Base-by-base conservation (phyloP, 768 basidiomycete species). In the Calocera viscosa region DNA sequence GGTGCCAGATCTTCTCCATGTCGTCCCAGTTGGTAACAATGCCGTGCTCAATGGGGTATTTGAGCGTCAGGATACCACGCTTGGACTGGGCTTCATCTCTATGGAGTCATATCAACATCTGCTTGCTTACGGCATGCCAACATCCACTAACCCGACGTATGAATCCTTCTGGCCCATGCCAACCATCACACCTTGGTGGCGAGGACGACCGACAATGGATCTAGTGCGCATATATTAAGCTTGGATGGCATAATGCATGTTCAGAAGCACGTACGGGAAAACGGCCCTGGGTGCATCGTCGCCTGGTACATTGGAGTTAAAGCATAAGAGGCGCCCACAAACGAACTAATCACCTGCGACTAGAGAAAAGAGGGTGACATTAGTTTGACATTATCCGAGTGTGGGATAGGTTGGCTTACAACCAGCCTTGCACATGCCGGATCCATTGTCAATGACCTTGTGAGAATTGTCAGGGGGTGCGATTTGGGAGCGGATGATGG, bases 391-490 rank as follows among this genome's bases (percentile, higher is more conserved):
- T 40, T 17, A 35, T 40, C 64, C 69, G 63, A 69, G 64, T 65
- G 67, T 64, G 34, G 30, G 67, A 66, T 72, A 71, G 26, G 24
- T 28, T 8, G 64, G 87, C 40, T 73, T 77, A 91, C 90, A 93
- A 80, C 96, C 95, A 85, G 95, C 95, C 82, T 98, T 98, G 89
- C 94, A 97, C 94, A 97, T 98, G 80, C 94, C 95, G 75, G 94
- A 97, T 75, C 91, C 92, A 78, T 91, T 91, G 79, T 92, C 89
- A 76, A 90, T 88, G 78, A 91, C 89, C 69, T 63, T 26, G 30
- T 43, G 26, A 17, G 24, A 40, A 16, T 30, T 40, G 33, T 28
- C 34, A 34, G n/a, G 22, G 49, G n/a, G n/a, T n/a, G n/a, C n/a
- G 17, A 30, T 49, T n/a, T 17, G n/a, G 49, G n/a, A 41, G 64